phyloP scores from a whole-genome alignment of 2,329 filamentous ascomycete genomes.

The Phialophora macrospora region DNA sequence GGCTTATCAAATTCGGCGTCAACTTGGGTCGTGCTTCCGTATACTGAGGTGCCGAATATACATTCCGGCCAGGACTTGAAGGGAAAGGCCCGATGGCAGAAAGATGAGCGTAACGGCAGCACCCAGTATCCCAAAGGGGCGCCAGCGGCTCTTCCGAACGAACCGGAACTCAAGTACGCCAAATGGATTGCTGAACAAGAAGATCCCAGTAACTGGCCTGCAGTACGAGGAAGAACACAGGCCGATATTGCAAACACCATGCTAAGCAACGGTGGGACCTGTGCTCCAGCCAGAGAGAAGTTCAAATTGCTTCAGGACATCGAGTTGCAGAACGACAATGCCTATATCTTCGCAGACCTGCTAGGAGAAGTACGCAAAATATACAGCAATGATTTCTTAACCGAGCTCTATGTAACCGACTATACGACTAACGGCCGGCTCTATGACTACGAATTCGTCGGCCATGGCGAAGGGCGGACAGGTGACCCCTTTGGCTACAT shows the following conservation, averaged over 20 bases:
- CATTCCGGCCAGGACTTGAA: conserved; percentile 25
- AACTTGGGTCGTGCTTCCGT: conserved; percentile 31
- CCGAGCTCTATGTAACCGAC: conserved; percentile 77
- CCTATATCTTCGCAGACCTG: conserved; percentile 67
- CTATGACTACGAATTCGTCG: conserved; percentile 57
- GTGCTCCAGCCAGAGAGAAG: conserved; percentile 48
- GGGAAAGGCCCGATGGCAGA: conserved; percentile 11
- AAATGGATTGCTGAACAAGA: conserved; percentile 31
- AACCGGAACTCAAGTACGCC: conserved; percentile 33
- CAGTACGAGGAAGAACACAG: conserved; percentile 21
- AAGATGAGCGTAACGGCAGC: not conserved
- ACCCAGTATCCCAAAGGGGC: conserved; percentile 1
- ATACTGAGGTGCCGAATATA: conserved; percentile 20
- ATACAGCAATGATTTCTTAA: conserved; percentile 51
- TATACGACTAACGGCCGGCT: conserved; percentile 75
- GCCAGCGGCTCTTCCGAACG: conserved; percentile 18
- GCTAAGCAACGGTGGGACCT: conserved; percentile 22
- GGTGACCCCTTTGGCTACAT: conserved; percentile 64
- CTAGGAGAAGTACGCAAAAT: conserved; percentile 72
- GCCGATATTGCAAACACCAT: conserved; percentile 28
- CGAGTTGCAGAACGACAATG: conserved; percentile 40
- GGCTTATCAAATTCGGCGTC: conserved; percentile 26
- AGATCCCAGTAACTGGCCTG: conserved; percentile 26
- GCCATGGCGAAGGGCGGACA: conserved; percentile 47
- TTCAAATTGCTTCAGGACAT: conserved; percentile 70